Evolutionary conservation across 257 asterid species (phyloP).

Genomic region (Ajuga chamaepitys): DNA sequence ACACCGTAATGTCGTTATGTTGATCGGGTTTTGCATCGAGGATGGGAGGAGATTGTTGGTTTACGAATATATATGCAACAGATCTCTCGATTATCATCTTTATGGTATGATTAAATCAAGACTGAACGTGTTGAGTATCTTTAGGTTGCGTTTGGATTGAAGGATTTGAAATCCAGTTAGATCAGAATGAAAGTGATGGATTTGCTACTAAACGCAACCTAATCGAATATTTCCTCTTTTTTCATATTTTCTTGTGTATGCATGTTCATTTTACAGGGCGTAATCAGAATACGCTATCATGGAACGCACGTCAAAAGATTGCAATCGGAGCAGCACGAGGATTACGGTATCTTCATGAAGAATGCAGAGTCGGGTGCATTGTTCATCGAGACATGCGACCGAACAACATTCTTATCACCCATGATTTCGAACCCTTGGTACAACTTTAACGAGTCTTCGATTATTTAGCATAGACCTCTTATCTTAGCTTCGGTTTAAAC

Average conservation of each 20-base stretch:
- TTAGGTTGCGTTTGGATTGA: too few relatives aligned
- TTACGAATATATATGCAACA: conserved; percentile 88
- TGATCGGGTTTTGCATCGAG: conserved; percentile 88
- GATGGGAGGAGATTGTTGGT: conserved; percentile 79
- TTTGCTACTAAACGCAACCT: too few relatives aligned
- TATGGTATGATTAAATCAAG: conserved; percentile 37
- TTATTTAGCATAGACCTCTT: not conserved
- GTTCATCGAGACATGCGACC: conserved; percentile 98
- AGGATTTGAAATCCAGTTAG: too few relatives aligned
- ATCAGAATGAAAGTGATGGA: too few relatives aligned
- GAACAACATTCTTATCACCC: conserved; percentile 85
- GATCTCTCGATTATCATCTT: conserved; percentile 89
- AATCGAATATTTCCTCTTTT: too few relatives aligned
- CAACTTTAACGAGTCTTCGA: not conserved
- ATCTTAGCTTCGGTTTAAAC: not conserved
- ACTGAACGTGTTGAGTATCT: not conserved
- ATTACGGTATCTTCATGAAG: conserved; percentile 90
- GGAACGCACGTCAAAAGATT: conserved; percentile 83
- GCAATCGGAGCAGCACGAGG: conserved; percentile 98
- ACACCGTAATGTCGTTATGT: conserved; percentile 91
- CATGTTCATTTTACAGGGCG: conserved; percentile 38
- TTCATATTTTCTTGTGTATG: not conserved
- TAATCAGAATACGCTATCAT: conserved; percentile 45
- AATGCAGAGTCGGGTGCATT: conserved; percentile 95
- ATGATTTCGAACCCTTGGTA: conserved; percentile 93